Base-by-base conservation (phyloP, 805 yeast genomes). In the Nakazawaea holstii region DNA sequence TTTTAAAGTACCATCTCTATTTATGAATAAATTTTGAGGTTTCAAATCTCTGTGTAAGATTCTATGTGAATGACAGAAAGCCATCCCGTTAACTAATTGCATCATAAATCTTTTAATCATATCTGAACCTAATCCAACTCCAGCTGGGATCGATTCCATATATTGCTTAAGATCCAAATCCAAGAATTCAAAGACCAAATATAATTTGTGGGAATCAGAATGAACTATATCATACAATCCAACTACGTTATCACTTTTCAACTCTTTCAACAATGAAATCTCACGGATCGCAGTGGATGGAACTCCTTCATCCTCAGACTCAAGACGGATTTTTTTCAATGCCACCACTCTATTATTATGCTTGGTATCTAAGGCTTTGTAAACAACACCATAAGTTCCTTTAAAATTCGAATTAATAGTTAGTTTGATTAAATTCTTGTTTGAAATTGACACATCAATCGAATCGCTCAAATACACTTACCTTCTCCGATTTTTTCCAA, bases 221-320 rank as follows among this genome's bases (percentile, higher is more conserved):
- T 94, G 99, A 52, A 94, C 95, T 54, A 94, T 94, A 66, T 94
- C 97, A 65, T 84, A 88, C 38, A 94, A 74, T 41, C 95, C 74
- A 24, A 94, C 97, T 45, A 92, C 91, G 66, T 92, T 90, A 52
- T 89, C 95, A 67, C 94, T 96, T 54, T 88, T 80, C 76, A 94
- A 76, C 64, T 94, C 99, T 64, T 94, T 92, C 66, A 94, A 76
- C 40, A 94, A 74, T 1, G 98, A 92, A 56, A 94, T 94, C 63
- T 94, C 99, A 58, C 99, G 77, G 50, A 94, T 94, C 6, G 99
- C 98, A 0, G 99, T 94, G 1, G 97, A 90, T 1, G 99, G 99
- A 20, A 95, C 97, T 15, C 99, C 99, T 65, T 94, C 99, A 65
- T 89, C 96, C 65, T 94, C 99, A 17, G 95, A 88, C 64, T 94